Evolutionary conservation across 169 alveolate genomes (phyloP).

Genomic region (Plasmodium malariae): DNA sequence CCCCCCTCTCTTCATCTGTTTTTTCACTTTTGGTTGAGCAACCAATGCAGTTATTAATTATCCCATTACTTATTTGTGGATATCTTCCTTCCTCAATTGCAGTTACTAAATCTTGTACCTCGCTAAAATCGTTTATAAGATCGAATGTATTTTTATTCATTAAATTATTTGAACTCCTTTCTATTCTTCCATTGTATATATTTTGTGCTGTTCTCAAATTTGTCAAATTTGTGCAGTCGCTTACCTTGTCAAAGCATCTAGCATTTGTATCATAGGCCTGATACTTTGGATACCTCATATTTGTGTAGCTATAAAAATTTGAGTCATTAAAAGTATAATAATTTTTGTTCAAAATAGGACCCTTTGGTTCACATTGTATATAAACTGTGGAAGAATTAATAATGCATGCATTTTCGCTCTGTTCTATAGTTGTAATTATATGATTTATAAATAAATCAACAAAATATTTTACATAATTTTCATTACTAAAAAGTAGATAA

Average conservation of each 20-base stretch:
- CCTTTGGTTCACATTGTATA: neutral
- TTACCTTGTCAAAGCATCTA: no score
- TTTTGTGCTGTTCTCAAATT: no score
- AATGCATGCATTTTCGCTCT: slow-evolving; percentile 17
- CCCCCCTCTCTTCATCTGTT: neutral
- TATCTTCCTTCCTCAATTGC: slow-evolving; percentile 6
- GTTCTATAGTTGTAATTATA: slow-evolving; percentile 10
- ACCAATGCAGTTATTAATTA: no score
- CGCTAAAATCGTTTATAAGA: slow-evolving; percentile 31
- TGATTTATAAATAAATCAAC: slow-evolving; percentile 64
- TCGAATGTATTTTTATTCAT: no score
- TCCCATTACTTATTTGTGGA: no score
- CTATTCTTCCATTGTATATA: no score
- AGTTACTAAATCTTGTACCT: slow-evolving; percentile 10
- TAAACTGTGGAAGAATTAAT: slow-evolving; percentile 41
- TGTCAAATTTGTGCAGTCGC: no score
- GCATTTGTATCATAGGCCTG: no score
- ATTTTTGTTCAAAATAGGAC: neutral
- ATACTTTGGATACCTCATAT: no score
- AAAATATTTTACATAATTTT: slow-evolving; percentile 55
- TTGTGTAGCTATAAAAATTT: no score
- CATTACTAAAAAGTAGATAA: slow-evolving; percentile 58
- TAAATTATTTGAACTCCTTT: no score
- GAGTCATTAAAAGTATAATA: no score
- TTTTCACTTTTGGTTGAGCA: neutral